Evolutionary conservation across 2,329 filamentous ascomycete species (phyloP).

Genomic region (Fusarium sp.): DNA sequence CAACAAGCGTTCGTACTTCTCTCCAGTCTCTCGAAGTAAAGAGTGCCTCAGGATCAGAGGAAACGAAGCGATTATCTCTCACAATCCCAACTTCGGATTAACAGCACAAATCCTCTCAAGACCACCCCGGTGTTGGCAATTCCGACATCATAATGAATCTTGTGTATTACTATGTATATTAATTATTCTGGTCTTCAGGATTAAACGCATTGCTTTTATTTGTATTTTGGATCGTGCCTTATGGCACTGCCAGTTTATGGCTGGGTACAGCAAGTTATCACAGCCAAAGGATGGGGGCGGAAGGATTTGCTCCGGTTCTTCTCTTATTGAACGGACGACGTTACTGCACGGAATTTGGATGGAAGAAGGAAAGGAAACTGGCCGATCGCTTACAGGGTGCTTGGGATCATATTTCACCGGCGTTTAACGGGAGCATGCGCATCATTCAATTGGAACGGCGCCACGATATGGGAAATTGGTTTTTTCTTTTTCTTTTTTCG

Average conservation of each 20-base stretch:
- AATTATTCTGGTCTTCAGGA: slow-evolving; percentile 36
- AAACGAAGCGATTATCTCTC: slow-evolving; percentile 47
- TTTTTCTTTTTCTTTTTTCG: slow-evolving; percentile 4
- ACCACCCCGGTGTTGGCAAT: neutral
- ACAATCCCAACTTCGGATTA: slow-evolving; percentile 44
- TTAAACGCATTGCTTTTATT: slow-evolving; percentile 23
- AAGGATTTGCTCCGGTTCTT: slow-evolving; percentile 2
- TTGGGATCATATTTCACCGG: slow-evolving; percentile 18
- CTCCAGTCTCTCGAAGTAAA: slow-evolving; percentile 47
- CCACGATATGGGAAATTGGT: slow-evolving; percentile 27
- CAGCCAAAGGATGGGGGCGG: neutral
- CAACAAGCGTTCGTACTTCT: slow-evolving; percentile 44
- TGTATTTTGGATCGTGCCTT: slow-evolving; percentile 13
- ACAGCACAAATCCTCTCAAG: slow-evolving; percentile 14
- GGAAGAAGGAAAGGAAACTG: slow-evolving; percentile 16
- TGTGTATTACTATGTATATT: slow-evolving; percentile 44
- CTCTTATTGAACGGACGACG: slow-evolving; percentile 22
- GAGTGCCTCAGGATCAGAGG: slow-evolving; percentile 40
- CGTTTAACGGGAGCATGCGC: slow-evolving; percentile 34
- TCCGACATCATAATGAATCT: slow-evolving; percentile 1
- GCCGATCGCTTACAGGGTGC: slow-evolving; percentile 7
- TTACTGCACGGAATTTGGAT: slow-evolving; percentile 20
- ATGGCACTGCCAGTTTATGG: slow-evolving; percentile 5
- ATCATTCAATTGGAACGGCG: slow-evolving; percentile 36
- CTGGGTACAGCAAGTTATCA: slow-evolving; percentile 4